Conservation (phyloP, 441 rosid species). For the Populus trichocarpa region DNA sequence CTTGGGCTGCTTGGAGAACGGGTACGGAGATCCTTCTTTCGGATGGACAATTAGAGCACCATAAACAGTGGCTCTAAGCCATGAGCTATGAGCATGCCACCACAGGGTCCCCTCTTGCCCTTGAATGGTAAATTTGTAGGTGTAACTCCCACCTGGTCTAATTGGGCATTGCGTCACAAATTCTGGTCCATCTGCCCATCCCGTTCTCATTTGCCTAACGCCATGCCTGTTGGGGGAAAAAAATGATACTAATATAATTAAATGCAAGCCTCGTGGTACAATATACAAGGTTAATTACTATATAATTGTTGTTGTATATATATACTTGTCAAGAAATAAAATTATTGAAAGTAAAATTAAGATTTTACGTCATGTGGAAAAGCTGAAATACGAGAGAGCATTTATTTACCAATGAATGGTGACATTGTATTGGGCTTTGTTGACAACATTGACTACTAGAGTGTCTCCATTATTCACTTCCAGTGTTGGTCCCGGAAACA, state of each 20-base stretch:
- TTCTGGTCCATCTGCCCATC: slow-evolving; percentile 94
- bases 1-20: slow-evolving; percentile 58
- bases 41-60: too few species aligned
- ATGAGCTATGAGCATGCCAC: too few species aligned
- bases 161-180: slow-evolving; percentile 84
- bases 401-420: slow-evolving; percentile 67
- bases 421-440: slow-evolving; percentile 65
- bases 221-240: slow-evolving; percentile 55
- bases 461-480: slow-evolving; percentile 75
- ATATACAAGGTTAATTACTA: too few species aligned
- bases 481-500: slow-evolving; percentile 83
- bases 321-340: background rate
- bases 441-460: slow-evolving; percentile 55
- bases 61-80: too few species aligned
- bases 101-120: slow-evolving; percentile 38
- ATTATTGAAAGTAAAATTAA: background rate
- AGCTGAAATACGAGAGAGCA: background rate
- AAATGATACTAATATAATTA: background rate
- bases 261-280: background rate
- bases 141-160: too few species aligned
- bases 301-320: background rate
- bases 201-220: slow-evolving; percentile 66
- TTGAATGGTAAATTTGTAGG: slow-evolving; percentile 68
- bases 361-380: background rate
- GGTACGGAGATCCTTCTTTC: slow-evolving; percentile 45